Evolutionary conservation across 2,329 filamentous ascomycete genomes (phyloP).

Genomic region (Thelonectria blattea): DNA sequence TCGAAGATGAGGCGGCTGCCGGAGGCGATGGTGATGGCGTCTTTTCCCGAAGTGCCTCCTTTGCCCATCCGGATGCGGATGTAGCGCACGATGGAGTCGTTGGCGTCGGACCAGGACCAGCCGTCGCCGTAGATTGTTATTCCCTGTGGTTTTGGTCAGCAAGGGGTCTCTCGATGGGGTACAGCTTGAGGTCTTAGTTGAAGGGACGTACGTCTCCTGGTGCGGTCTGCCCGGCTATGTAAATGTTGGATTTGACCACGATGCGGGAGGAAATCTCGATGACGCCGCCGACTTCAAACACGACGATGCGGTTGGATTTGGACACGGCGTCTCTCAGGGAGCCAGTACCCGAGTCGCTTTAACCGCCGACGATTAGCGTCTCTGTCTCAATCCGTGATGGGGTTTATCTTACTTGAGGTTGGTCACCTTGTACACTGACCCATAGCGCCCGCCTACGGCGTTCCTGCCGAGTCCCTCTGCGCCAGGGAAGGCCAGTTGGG

Average conservation of each 20-base stretch:
- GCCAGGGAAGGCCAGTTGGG: constrained; percentile 46
- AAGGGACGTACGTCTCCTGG: constrained; percentile 48
- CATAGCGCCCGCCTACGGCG: constrained; percentile 44
- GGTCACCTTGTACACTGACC: constrained; percentile 46
- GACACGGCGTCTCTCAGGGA: constrained; percentile 47
- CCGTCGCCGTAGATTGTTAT: constrained; percentile 62
- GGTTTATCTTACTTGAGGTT: constrained; percentile 40
- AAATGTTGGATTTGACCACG: constrained; percentile 51
- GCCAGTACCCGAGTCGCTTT: constrained; percentile 44
- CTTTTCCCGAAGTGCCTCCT: constrained; percentile 57
- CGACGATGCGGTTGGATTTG: constrained; percentile 51
- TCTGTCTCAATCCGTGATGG: fast-evolving
- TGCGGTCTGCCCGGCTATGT: constrained; percentile 56
- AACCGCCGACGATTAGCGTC: background rate
- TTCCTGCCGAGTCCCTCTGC: constrained; percentile 42
- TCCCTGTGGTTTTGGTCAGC: constrained; percentile 33
- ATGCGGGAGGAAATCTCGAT: constrained; percentile 54
- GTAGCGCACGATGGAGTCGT: constrained; percentile 61
- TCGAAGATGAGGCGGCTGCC: constrained; percentile 62
- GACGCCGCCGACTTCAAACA: constrained; percentile 53
- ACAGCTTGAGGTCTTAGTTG: background rate
- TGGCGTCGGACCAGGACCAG: constrained; percentile 57
- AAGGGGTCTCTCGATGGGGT: background rate
- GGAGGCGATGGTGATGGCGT: constrained; percentile 59
- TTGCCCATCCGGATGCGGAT: constrained; percentile 61